A percentile compares a stretch with the other conserved stretches of the same genome.
phyloP scores from a whole-genome alignment of 2,329 filamentous ascomycete genomes.

The Sclerotinia spermophila region DNA sequence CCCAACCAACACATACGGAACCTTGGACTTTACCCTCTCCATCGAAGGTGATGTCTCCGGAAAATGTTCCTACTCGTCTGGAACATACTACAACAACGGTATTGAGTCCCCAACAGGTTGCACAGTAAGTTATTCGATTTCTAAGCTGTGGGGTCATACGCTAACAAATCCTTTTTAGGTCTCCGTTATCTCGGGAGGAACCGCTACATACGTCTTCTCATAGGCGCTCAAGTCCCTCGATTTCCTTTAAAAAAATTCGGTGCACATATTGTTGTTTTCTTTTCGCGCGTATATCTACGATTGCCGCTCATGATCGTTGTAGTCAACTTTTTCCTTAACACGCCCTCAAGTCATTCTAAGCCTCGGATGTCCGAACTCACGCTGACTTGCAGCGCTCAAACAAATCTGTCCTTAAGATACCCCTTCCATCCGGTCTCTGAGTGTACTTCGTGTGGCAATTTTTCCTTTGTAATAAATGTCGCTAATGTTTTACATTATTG shows the following conservation, averaged over 20 bases:
- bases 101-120: slow-evolving; percentile 33
- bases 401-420: slow-evolving; percentile 27
- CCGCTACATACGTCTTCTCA: slow-evolving; percentile 30
- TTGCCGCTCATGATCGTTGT: slow-evolving; percentile 31
- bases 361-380: slow-evolving; percentile 25
- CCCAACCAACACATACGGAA: slow-evolving; percentile 62
- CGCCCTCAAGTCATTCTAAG: slow-evolving; percentile 7
- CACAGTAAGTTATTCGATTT: slow-evolving; percentile 35
- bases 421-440: slow-evolving; percentile 12
- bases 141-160: not conserved
- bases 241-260: slow-evolving; percentile 23
- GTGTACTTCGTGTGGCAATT: slow-evolving; percentile 17
- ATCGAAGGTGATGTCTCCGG: slow-evolving; percentile 56
- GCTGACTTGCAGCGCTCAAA: slow-evolving; percentile 28
- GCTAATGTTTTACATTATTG: slow-evolving; percentile 37
- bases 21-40: slow-evolving; percentile 74
- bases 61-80: slow-evolving; percentile 32
- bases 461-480: slow-evolving; percentile 37
- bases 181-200: slow-evolving; percentile 23
- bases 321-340: slow-evolving; percentile 17
- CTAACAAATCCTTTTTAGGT: slow-evolving; percentile 29
- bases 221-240: slow-evolving; percentile 23
- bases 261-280: slow-evolving; percentile 27
- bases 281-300: slow-evolving; percentile 21
- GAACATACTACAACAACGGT: slow-evolving; percentile 34